Conservation (phyloP, 176 grass and related monocot species). For the Panicum miliaceum region DNA sequence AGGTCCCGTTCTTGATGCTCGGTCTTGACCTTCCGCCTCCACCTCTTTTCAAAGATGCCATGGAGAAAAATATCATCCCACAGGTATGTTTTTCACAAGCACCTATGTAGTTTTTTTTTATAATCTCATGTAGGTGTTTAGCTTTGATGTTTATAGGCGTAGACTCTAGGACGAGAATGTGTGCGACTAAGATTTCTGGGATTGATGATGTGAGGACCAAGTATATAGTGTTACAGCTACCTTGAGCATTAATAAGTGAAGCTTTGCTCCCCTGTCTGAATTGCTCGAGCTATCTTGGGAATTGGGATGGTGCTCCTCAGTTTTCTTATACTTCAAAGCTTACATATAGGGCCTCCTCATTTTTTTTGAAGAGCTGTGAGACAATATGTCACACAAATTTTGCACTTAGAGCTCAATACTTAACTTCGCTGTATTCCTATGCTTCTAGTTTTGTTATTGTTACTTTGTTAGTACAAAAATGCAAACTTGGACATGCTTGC, state of each 20-base stretch:
- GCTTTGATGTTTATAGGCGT: constrained; percentile 7
- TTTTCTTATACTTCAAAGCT: background rate
- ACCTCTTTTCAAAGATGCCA: constrained; percentile 97
- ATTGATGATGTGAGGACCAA: constrained; percentile 14
- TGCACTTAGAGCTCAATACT: background rate
- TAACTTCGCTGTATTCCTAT: background rate
- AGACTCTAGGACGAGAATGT: background rate
- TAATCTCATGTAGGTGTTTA: background rate
- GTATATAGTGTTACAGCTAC: background rate
- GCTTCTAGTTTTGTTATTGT: background rate
- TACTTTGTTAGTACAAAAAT: background rate
- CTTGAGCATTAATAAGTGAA: background rate
- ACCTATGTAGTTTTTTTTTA: constrained; percentile 3
- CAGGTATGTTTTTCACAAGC: constrained; percentile 60
- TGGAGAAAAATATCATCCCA: constrained; percentile 99
- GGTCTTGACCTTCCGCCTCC: constrained; percentile 95
- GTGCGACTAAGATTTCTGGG: background rate
- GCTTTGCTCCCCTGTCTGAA: background rate
- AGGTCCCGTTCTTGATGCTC: constrained; percentile 91
- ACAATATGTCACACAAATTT: background rate
- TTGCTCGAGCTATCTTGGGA: background rate
- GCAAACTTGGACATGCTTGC: background rate
- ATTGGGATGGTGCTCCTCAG: background rate
- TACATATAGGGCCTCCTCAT: background rate
- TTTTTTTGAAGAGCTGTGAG: background rate